These are phyloP conservation scores for Mrakia frigida DNA, from an alignment of 768 basidiomycete species.

Conservation along the genomic window DNA sequence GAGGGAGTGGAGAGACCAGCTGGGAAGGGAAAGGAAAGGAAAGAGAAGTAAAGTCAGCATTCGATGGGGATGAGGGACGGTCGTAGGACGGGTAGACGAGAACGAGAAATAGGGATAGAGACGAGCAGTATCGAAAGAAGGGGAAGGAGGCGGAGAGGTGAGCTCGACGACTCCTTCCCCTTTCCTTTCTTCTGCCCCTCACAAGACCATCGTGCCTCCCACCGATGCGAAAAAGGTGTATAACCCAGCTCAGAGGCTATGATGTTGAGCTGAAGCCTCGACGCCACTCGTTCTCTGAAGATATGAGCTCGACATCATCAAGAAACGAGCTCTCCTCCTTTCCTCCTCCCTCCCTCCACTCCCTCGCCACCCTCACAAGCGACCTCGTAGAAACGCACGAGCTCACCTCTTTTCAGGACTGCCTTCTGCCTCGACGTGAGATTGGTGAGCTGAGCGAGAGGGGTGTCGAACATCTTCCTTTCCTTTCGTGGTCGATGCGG, in stretches of 20 bases:
- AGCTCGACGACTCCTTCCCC: neutral
- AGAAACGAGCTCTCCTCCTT: conserved; percentile 41
- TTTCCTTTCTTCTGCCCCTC: neutral
- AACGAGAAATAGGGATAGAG: neutral
- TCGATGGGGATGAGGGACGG: neutral
- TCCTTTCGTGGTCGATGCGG: neutral
- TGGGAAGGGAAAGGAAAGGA: neutral
- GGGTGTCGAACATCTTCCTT: conserved; percentile 16
- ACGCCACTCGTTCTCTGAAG: neutral
- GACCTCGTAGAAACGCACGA: neutral
- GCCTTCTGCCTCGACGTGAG: conserved; percentile 15
- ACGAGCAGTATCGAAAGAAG: neutral
- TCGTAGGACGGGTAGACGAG: neutral
- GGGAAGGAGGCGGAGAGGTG: neutral
- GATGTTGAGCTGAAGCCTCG: neutral
- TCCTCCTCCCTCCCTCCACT: conserved; percentile 34
- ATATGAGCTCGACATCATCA: neutral
- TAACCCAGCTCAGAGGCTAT: neutral
- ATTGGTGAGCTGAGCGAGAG: neutral
- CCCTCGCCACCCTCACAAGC: conserved; percentile 44
- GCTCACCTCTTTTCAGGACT: conserved; percentile 17
- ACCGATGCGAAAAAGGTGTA: too few relatives aligned
- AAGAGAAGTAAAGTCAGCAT: neutral
- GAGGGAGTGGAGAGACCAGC: conserved; percentile 18
- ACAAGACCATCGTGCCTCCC: neutral